A percentile compares a stretch with the other conserved stretches of the same genome.
These are phyloP conservation scores for Metarhizium guizhouense DNA, from an alignment of 2,329 filamentous ascomycete genomes.

Conservation along the genomic window DNA sequence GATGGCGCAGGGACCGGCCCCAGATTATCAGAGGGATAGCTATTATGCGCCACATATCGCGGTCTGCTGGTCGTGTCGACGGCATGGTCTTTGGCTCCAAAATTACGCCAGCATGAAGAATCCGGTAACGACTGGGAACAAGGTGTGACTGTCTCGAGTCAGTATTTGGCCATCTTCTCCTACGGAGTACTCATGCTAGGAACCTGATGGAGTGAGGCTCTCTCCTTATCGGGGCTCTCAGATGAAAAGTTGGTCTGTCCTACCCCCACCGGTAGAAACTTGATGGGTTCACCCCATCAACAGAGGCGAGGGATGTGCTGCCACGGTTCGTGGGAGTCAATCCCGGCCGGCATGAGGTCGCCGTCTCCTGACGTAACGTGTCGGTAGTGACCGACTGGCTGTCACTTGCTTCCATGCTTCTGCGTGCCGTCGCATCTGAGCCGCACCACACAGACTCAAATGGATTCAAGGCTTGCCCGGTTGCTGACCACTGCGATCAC, in stretches of 20 bases:
- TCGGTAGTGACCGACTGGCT: constrained; percentile 5
- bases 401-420: background rate
- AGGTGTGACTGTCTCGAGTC: background rate
- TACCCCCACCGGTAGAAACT: background rate
- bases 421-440: constrained; percentile 5
- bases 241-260: background rate
- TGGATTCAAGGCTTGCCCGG: background rate
- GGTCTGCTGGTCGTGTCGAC: background rate
- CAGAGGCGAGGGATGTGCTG: background rate
- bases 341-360: background rate
- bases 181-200: too few relatives aligned
- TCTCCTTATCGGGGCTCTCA: background rate
- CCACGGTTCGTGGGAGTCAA: background rate
- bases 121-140: background rate
- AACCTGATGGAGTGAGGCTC: too few relatives aligned
- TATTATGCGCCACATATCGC: constrained; percentile 11
- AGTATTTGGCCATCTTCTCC: background rate
- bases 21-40: constrained; percentile 7
- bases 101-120: background rate
- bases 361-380: constrained; percentile 7
- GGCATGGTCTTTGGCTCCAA: background rate
- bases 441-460: background rate
- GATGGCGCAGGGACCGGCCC: constrained; percentile 6
- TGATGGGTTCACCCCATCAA: background rate
- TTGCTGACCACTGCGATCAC: background rate